Evolutionary conservation across 23 red algal genomes (phyloP).

Genomic region (Porphyridium purpureum): DNA sequence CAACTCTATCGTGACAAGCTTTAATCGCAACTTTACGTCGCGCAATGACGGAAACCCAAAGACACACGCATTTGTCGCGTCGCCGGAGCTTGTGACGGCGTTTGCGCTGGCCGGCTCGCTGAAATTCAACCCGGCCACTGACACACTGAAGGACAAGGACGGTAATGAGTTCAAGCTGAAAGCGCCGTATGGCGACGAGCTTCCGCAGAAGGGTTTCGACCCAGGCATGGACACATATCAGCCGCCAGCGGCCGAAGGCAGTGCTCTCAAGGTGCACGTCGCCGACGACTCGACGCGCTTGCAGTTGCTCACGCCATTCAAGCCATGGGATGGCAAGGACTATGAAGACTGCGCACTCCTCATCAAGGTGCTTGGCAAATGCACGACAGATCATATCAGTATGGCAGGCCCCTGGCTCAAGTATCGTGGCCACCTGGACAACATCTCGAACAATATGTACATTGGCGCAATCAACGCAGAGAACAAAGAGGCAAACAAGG

Average conservation of each 20-base stretch:
- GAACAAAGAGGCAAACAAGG: constrained; percentile 86
- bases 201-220: constrained; percentile 73
- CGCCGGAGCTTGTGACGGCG: constrained; percentile 90
- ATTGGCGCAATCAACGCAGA: constrained; percentile 96
- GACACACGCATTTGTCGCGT: constrained; percentile 93
- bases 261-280: constrained; percentile 25
- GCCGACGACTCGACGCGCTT: constrained; percentile 45
- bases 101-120: constrained; percentile 74
- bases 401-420: constrained; percentile 99
- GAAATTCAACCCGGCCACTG: constrained; percentile 76
- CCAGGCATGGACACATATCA: constrained; percentile 95
- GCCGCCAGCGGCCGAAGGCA: constrained; percentile 53
- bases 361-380: constrained; percentile 91
- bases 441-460: constrained; percentile 99
- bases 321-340: constrained; percentile 86
- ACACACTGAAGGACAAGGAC: constrained; percentile 53
- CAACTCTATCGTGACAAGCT: constrained; percentile 94
- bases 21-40: constrained; percentile 97
- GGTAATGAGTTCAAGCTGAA: constrained; percentile 64
- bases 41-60: constrained; percentile 95
- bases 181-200: constrained; percentile 56
- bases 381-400: constrained; percentile 97
- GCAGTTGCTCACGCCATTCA: constrained; percentile 72
- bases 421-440: constrained; percentile 97
- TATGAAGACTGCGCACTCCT: constrained; percentile 72